Evolutionary conservation across 2,329 filamentous ascomycete species (phyloP).

Genomic region (Leptographium radiaticola): DNA sequence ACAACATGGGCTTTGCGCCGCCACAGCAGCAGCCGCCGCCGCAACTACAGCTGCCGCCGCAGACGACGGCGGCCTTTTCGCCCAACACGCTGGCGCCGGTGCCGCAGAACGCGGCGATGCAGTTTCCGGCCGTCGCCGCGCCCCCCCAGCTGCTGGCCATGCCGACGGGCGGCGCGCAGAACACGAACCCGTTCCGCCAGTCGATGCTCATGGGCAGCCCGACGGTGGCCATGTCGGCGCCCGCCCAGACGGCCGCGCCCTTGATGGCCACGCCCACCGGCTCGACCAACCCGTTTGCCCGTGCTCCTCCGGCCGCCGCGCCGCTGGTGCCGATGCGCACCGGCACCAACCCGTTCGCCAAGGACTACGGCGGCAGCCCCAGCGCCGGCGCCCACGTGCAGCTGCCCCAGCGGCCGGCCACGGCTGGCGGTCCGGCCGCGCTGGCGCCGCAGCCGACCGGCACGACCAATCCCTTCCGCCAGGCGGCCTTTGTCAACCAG

Average conservation of each 20-base stretch:
- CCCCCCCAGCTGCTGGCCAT: constrained; percentile 16
- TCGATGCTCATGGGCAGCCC: constrained; percentile 61
- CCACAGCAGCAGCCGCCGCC: background rate
- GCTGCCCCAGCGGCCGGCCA: constrained; percentile 18
- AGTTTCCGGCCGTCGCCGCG: constrained; percentile 13
- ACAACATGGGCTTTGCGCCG: constrained; percentile 54
- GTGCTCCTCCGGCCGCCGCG: constrained; percentile 30
- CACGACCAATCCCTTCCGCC: constrained; percentile 87
- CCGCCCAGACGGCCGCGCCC: background rate
- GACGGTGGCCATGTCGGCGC: constrained; percentile 30
- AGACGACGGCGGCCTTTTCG: background rate
- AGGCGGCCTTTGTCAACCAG: constrained; percentile 82
- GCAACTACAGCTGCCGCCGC: constrained; percentile 17
- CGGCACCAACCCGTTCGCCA: constrained; percentile 48
- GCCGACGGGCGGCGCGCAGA: constrained; percentile 37
- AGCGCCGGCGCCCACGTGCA: constrained; percentile 31
- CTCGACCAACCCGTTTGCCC: constrained; percentile 81
- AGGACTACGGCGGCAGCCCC: constrained; percentile 25
- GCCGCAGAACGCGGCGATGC: background rate
- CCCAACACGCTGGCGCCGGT: background rate
- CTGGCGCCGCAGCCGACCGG: constrained; percentile 69
- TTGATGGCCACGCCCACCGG: constrained; percentile 34
- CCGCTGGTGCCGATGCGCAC: constrained; percentile 36
- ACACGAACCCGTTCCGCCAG: constrained; percentile 86
- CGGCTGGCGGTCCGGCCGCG: constrained; percentile 51